Evolutionary conservation across 176 grass and related monocot genomes (phyloP), one percentile per base, ranked within the genome.

Genomic region (Bothriochloa decipiens): DNA sequence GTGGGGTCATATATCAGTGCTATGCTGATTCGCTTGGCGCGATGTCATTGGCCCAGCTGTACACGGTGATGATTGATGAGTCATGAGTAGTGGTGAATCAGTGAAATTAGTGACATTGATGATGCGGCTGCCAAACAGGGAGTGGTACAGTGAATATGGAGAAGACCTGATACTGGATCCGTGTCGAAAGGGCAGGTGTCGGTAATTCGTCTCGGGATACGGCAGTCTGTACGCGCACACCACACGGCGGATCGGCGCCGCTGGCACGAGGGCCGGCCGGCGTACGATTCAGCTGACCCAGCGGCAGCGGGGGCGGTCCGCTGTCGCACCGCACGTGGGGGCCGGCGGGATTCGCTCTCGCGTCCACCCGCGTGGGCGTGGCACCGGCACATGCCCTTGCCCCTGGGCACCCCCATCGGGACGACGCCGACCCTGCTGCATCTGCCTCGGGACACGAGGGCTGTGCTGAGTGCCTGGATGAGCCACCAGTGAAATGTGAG

Each of bases 311-410:
- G 52, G 52, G 17, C 52, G 52, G 52, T 57, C 52, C 18, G 52
- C 18, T 6, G 7, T 8, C 40, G 78, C 63, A 77, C 40, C 53
- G 72, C 79, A 83, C 80, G 86, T 83, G 80, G 79, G 78, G 45
- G 7, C 40, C 39, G 37, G 76, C 4, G 39, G 76, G 76, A n/a
- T n/a, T n/a, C n/a, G n/a, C n/a, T 17, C 77, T 17, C 0, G 3
- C 11, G 22, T 60, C 18, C 4, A 26, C 37, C 35, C 20, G 22
- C 75, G 55, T 17, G 12, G 37, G 55, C 61, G 61, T 64, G n/a
- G 53, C 3, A 1, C 4, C 13, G 60, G 23, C 76, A 63, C 57
- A 63, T 78, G 55, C 13, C 13, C n/a, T n/a, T n/a, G n/a, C n/a
- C n/a, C n/a, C n/a, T n/a, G n/a, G n/a, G n/a, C n/a, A n/a, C n/a